Conservation (phyloP, 2,329 filamentous ascomycete genomes). For the Cercospora zeina region DNA sequence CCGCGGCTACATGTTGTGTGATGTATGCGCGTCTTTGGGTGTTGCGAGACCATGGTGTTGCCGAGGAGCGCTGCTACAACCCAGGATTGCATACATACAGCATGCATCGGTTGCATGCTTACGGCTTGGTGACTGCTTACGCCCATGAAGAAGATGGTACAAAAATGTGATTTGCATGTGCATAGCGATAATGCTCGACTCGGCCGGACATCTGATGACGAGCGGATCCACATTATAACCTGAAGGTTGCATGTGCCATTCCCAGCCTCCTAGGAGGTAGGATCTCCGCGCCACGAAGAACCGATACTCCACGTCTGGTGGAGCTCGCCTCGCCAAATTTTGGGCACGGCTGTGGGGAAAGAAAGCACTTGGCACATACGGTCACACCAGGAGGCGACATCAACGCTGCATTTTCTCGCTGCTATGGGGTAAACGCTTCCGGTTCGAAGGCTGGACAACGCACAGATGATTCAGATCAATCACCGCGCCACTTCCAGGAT, state of each 20-base stretch:
- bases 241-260: no score
- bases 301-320: no score
- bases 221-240: no score
- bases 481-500: constrained; percentile 32
- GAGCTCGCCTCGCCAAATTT: background rate
- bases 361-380: no score
- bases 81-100: background rate
- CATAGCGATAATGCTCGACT: background rate
- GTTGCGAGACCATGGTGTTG: background rate
- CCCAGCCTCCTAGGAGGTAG: no score
- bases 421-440: background rate
- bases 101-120: background rate
- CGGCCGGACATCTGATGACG: no score
- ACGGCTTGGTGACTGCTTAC: background rate
- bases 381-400: background rate
- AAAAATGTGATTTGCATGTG: background rate
- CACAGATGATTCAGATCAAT: background rate
- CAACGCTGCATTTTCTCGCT: background rate
- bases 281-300: no score
- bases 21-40: background rate
- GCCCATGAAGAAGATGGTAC: background rate
- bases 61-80: background rate
- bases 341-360: no score
- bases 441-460: background rate
- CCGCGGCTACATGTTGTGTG: background rate